Base-by-base conservation (phyloP, 2,329 filamentous ascomycete genomes). In the Aspergillus brunneoviolaceus region DNA sequence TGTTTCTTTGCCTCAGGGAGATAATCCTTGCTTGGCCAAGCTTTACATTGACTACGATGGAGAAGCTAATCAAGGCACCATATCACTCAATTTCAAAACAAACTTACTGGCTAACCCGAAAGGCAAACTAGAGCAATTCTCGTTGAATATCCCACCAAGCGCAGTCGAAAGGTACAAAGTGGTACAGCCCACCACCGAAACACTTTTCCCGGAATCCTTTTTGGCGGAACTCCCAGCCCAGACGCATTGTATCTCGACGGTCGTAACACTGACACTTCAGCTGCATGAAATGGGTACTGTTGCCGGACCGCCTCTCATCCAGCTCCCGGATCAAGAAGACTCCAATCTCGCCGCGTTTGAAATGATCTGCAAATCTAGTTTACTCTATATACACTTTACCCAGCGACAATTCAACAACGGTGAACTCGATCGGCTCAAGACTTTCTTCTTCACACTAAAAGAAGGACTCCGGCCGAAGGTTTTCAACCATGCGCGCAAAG, bases 41-140 rank as follows among this genome's bases (percentile, higher is more conserved):
- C 57, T 67, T 64, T 51, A 54, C 65, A 59, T 67, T 51, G 49
- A 21, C 57, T 57, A 67, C 60, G 39, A 65, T 56, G 11, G 54
- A 64, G 49, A 51, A 49, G 52, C 61, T 27, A 60, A 59, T 31
- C 42, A 61, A 63, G 65, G 63, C 63, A 65, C 60, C 48, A 64
- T 67, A 29, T 61, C 61, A 49, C 57, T 67, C 57, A 33, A 12
- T 23, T 57, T 67, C 51, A 61, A 33, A 45, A 58, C 65, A 57
- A 49, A 62, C 55, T 48, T 23, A 23, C 4, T 62, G 12, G 57
- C 61, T 65, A 65, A 65, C 58, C 4, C 53, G 29, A 58, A 9
- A 19, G 39, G 42, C 49, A 23, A 33, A 48, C 61, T 60, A 29
- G 60, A 61, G 42, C 51, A 60, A 60, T 57, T 64, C 39, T 61